Base-by-base conservation (phyloP, 108 stramenopile species). In the Hondaea fermentalgiana region DNA sequence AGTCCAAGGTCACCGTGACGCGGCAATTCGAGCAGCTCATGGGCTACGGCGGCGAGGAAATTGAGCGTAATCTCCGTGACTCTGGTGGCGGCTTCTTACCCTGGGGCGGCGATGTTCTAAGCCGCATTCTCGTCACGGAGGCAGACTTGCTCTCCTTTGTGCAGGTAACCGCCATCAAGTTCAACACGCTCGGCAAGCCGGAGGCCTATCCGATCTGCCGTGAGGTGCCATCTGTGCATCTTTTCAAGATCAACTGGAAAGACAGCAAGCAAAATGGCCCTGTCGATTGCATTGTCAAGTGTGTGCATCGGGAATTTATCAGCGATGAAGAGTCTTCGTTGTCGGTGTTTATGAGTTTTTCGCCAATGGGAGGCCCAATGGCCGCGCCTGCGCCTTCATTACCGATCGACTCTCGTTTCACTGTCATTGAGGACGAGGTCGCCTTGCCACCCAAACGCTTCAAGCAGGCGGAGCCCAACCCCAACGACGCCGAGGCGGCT, bases 41-140 rank as follows among this genome's bases (percentile, higher is more conserved):
- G 49, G 76, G 76, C 76, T 83, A 83, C 51, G 76, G 76, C 51
- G 28, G 49, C 51, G 76, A 83, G n/a, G 76, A 83, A 53, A 83
- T 83, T 3, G 49, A 53, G 51, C 19, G 28, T 0, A 53, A 83
- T 35, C 45, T 83, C 5, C n/a, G 51, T 0, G 76, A 83, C n/a
- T 83, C 76, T 12, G 76, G 76, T 23, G 76, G 76, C 51, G 76
- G 76, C 51, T 83, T 83, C 1, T 23, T 83, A 0, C 76, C 76
- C 23, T 83, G 76, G 76, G 76, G 49, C 51, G 76, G 49, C n/a
- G 76, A 83, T 23, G 49, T 83, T 43, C 51, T 83, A 12, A 83
- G 76, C 51, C 76, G 76, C 51, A 83, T 83, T 23, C 51, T 83
- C 16, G 76, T 83, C 23, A 12, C 44, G 6, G 76, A 83, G 51